Evolutionary conservation across 1,284 basidiomycete species (phyloP), one percentile per base, ranked within the genome.

Genomic region (Pseudozyma hubeiensis): DNA sequence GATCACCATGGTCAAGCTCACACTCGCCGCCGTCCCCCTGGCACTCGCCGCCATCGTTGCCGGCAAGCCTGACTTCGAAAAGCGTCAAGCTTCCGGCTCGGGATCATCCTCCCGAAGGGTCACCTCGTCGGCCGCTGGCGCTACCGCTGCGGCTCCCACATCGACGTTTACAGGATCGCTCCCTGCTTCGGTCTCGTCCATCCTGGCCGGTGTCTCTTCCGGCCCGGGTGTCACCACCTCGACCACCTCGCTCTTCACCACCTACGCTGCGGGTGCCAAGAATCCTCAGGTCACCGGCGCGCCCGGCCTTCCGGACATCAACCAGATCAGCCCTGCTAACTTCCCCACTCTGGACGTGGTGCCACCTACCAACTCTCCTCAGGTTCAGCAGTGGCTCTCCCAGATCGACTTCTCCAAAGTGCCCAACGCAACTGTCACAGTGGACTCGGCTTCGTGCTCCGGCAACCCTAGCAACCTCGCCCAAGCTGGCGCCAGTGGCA

Each of bases 311-410:
- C 79, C 79, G 29, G 41, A 54, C 49, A 17, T 70, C 52, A 71
- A 61, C 50, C 33, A 54, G 30, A 51, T 80, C 50, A 51, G 67
- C 17, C 58, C 61, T 9, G 40, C 80, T 31, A 88, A 88, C 79
- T 95, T 93, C 84, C 93, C 93, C 2, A 49, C 89, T 0, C 86
- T 92, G 29, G 93, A 94, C 84, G 85, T 85, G 35, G 81, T 87
- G 2, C 92, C 92, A 17, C 89, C 90, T 0, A 88, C 87, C 7
- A 88, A 91, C 85, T 90, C 90, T 7, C 84, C 88, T 9, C 85
- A 90, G 81, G 92, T 93, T 7, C 87, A 91, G 81, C 86, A 88
- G 79, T 93, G 92, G 92, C 89, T 92, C 41, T 69, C 88, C 54
- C 88, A 90, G 29, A 87, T 93, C 47, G 87, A 92, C 9, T 87